These are phyloP conservation scores for Trichoderma reesei DNA, from an alignment of 495 filamentous ascomycete species.

Conservation along the genomic window DNA sequence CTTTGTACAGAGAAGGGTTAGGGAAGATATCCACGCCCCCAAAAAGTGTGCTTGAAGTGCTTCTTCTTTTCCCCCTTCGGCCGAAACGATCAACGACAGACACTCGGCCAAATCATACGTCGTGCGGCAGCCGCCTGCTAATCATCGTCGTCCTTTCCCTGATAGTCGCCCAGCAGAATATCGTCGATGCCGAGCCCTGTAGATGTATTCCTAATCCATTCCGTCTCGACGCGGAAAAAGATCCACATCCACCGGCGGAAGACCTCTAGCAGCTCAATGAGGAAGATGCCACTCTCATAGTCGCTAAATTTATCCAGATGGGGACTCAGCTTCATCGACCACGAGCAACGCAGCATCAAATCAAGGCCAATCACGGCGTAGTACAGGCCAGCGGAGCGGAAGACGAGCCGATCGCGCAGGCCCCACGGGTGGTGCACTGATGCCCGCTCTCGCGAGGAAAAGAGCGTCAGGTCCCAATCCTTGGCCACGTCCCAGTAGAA, in stretches of 20 bases:
- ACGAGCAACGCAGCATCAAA: conserved; percentile 74
- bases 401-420: conserved; percentile 60
- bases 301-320: conserved; percentile 74
- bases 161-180: conserved; percentile 36
- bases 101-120: too few species aligned
- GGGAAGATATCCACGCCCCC: too few species aligned
- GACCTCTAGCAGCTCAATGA: conserved; percentile 81
- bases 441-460: conserved; percentile 40
- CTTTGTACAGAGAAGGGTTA: not conserved
- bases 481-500: conserved; percentile 98
- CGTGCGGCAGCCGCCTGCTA: conserved; percentile 18
- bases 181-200: conserved; percentile 31
- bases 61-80: not conserved
- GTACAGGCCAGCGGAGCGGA: conserved; percentile 59
- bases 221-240: conserved; percentile 87
- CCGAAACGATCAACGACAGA: not conserved
- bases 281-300: conserved; percentile 72
- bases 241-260: conserved; percentile 91
- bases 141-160: conserved; percentile 33
- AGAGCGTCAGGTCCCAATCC: conserved; percentile 93
- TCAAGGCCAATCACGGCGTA: conserved; percentile 75
- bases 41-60: too few species aligned
- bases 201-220: conserved; percentile 54
- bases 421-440: conserved; percentile 63
- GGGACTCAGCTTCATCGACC: conserved; percentile 74